A percentile compares a stretch with the other conserved stretches of the same genome.
Evolutionary conservation across 1,284 basidiomycete genomes (phyloP).

Genomic region (Marasmius tenuissimus): DNA sequence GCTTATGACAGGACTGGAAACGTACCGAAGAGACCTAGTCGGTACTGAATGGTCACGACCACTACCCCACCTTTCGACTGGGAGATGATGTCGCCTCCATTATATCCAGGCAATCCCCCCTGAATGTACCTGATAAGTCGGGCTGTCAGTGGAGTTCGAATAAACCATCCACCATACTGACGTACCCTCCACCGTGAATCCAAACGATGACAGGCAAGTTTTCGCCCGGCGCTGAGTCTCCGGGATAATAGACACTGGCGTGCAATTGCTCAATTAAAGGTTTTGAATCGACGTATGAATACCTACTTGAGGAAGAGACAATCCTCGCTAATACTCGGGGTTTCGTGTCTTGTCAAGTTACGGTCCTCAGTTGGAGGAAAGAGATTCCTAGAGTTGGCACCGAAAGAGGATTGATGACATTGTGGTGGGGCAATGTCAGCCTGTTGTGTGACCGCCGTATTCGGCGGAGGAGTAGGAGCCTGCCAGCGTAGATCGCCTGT

Average conservation of each 20-base stretch:
- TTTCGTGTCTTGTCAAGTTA: conserved; percentile 7
- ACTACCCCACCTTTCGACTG: conserved; percentile 29
- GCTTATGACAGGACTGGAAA: not conserved
- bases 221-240: not conserved
- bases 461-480: conserved; percentile 28
- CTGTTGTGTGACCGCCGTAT: conserved; percentile 27
- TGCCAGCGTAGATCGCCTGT: conserved; percentile 34
- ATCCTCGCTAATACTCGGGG: conserved; percentile 27
- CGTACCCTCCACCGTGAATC: conserved; percentile 10
- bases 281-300: not conserved
- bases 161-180: not conserved
- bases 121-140: not conserved
- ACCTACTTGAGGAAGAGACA: conserved; percentile 41
- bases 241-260: conserved; percentile 26
- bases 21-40: conserved; percentile 37
- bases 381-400: conserved; percentile 22
- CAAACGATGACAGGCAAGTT: conserved; percentile 31
- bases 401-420: conserved; percentile 25
- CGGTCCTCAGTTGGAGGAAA: conserved; percentile 13
- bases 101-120: not conserved
- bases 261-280: not conserved
- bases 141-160: not conserved
- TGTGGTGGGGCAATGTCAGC: conserved; percentile 28
- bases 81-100: conserved; percentile 18
- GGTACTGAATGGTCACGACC: conserved; percentile 39